Conservation (phyloP, 2,329 filamentous ascomycete genomes). For the Metarhizium brunneum region DNA sequence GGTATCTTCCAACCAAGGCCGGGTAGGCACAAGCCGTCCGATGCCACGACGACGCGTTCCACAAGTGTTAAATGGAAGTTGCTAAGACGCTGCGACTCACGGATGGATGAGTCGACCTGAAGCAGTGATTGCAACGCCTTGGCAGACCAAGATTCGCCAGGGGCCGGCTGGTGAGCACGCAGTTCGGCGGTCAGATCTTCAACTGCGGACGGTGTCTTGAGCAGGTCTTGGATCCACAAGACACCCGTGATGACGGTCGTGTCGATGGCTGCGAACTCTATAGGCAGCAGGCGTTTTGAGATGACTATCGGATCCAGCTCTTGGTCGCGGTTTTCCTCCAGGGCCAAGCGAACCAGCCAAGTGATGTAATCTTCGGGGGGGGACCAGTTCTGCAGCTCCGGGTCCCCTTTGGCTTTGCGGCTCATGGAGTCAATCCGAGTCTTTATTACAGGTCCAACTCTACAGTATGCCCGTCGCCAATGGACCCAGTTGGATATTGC, state of each 20-base stretch:
- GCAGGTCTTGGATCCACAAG: constrained; percentile 36
- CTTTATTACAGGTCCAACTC: constrained; percentile 37
- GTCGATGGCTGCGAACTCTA: constrained; percentile 51
- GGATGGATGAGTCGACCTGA: constrained; percentile 41
- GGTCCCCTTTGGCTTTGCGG: constrained; percentile 29
- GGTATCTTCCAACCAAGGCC: constrained; percentile 25
- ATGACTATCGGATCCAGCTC: constrained; percentile 40
- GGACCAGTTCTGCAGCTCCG: constrained; percentile 28
- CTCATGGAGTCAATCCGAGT: constrained; percentile 37
- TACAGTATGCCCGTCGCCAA: constrained; percentile 30
- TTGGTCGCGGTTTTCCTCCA: constrained; percentile 27
- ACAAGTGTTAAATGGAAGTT: constrained; percentile 36
- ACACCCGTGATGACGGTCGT: constrained; percentile 45
- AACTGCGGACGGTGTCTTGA: constrained; percentile 29
- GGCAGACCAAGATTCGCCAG: constrained; percentile 35
- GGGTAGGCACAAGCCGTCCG: constrained; percentile 32
- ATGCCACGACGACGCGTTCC: constrained; percentile 34
- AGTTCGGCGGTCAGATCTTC: constrained; percentile 35
- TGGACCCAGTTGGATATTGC: constrained; percentile 36
- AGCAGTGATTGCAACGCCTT: constrained; percentile 30
- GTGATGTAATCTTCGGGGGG: constrained; percentile 48
- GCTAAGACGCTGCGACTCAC: constrained; percentile 41
- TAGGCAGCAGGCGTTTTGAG: constrained; percentile 40
- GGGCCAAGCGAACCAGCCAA: constrained; percentile 45
- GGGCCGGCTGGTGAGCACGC: constrained; percentile 11